Conservation (phyloP, 148 eudicot genomes). For the Camellia japonica region DNA sequence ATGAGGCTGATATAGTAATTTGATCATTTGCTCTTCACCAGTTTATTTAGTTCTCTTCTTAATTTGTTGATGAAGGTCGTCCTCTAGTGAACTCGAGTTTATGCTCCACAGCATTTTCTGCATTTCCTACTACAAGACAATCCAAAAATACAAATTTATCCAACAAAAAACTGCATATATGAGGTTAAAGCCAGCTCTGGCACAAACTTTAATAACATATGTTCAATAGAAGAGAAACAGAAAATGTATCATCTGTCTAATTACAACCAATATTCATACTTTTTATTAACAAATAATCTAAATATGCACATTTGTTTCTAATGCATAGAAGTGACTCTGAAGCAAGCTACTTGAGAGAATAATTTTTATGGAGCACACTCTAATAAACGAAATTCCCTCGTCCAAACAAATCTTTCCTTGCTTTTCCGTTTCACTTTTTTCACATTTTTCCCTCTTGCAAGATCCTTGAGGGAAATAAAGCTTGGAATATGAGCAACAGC, state of each 20-base stretch:
- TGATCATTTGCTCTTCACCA: no score
- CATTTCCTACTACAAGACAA: no score
- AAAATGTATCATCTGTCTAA: no score
- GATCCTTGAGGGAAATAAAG: slow-evolving; percentile 32
- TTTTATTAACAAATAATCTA: neutral
- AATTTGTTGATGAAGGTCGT: no score
- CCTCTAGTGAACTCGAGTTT: no score
- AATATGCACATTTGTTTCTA: neutral
- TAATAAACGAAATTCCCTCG: neutral
- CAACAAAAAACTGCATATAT: no score
- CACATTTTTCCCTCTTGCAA: slow-evolving; percentile 14
- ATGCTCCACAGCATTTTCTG: no score
- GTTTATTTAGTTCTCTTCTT: no score
- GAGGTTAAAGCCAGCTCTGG: no score
- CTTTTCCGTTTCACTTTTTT: neutral
- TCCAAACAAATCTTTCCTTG: neutral
- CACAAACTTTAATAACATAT: neutral
- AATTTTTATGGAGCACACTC: neutral
- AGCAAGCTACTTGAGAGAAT: neutral
- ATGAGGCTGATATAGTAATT: no score
- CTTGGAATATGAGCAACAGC: slow-evolving; percentile 23
- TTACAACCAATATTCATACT: neutral
- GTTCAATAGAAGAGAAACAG: neutral
- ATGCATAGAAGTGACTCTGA: neutral
- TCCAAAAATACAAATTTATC: no score